Evolutionary conservation across 2,329 filamentous ascomycete genomes (phyloP).

Genomic region (Aureobasidium sp.): DNA sequence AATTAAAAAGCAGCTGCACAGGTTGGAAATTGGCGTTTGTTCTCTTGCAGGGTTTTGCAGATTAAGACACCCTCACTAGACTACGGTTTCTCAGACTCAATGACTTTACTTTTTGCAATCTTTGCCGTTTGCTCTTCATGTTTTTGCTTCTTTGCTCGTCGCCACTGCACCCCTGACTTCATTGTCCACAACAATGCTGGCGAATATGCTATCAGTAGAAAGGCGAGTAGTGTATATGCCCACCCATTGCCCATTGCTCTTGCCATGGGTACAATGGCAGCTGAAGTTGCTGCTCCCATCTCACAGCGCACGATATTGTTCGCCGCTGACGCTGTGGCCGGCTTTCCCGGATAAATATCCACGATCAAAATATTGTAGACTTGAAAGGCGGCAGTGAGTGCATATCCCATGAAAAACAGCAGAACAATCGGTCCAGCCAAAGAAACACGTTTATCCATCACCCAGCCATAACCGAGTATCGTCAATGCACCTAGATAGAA

Average conservation of each 20-base stretch:
- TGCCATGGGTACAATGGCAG: slow-evolving; percentile 33
- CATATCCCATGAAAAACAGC: slow-evolving; percentile 26
- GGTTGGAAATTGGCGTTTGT: neutral
- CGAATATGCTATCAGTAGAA: slow-evolving; percentile 19
- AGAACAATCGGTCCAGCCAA: slow-evolving; percentile 24
- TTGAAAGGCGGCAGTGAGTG: slow-evolving; percentile 35
- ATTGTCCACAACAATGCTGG: slow-evolving; percentile 19
- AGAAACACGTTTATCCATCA: slow-evolving; percentile 26
- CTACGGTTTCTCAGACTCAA: neutral
- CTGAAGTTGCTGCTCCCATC: slow-evolving; percentile 35
- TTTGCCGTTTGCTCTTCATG: slow-evolving; percentile 10
- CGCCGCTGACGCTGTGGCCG: slow-evolving; percentile 37
- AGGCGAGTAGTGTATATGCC: slow-evolving; percentile 33
- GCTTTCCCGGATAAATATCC: slow-evolving; percentile 35
- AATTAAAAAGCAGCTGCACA: neutral
- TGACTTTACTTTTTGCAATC: neutral
- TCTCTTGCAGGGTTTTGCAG: neutral
- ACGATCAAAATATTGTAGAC: slow-evolving; percentile 40
- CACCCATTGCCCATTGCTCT: slow-evolving; percentile 33
- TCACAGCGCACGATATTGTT: slow-evolving; percentile 38
- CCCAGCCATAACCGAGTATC: slow-evolving; percentile 36
- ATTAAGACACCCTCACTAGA: neutral
- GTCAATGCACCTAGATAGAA: slow-evolving; percentile 25
- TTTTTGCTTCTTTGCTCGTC: slow-evolving; percentile 22
- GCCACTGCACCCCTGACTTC: slow-evolving; percentile 23